These are phyloP conservation scores for Botrytis galanthina DNA, from an alignment of 2,329 filamentous ascomycete species.

Conservation along the genomic window DNA sequence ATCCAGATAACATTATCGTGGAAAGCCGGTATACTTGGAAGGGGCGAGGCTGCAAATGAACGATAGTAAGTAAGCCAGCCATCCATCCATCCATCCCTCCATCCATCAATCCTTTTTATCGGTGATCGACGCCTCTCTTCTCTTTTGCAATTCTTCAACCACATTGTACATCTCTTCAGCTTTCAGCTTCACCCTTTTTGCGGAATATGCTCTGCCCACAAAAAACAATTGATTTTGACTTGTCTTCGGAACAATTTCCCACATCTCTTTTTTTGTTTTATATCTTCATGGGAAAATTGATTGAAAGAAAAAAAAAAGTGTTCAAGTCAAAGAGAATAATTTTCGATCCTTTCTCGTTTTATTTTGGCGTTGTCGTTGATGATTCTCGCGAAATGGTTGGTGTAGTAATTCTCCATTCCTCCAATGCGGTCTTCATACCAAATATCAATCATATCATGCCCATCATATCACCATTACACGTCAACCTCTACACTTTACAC, in stretches of 20 bases:
- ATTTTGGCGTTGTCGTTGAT: neutral
- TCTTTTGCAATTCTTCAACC: neutral
- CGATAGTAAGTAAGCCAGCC: slow-evolving; percentile 31
- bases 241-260: neutral
- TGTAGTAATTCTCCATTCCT: slow-evolving; percentile 19
- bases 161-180: slow-evolving; percentile 11
- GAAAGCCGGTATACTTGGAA: neutral
- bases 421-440: slow-evolving; percentile 8
- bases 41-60: slow-evolving; percentile 32
- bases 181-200: neutral
- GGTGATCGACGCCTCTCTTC: neutral
- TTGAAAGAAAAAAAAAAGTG: neutral
- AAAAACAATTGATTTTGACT: neutral
- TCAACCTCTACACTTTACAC: neutral
- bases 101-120: neutral
- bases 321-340: slow-evolving; percentile 2
- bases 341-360: neutral
- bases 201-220: neutral
- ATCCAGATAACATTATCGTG: neutral
- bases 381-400: slow-evolving; percentile 16
- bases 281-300: neutral
- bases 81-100: neutral
- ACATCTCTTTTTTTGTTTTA: neutral
- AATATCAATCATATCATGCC: neutral
- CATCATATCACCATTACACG: neutral